Evolutionary conservation across 768 basidiomycete genomes (phyloP).

Genomic region (Mycena vulgaris): DNA sequence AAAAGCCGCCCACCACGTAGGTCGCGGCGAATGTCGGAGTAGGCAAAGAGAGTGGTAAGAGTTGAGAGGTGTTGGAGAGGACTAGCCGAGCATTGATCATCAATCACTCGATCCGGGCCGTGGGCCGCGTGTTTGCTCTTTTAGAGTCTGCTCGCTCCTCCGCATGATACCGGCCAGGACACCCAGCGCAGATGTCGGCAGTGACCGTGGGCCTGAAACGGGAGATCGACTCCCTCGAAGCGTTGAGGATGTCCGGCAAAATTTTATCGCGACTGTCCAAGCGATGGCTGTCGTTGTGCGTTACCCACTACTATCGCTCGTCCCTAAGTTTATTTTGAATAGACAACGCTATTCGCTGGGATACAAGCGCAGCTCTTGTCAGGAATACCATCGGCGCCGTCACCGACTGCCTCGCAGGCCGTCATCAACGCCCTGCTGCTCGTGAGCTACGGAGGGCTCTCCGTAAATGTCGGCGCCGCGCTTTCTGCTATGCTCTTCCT

Average conservation of each 20-base stretch:
- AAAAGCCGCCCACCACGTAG: no score
- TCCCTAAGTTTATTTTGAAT: neutral
- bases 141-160: no score
- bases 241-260: slow-evolving; percentile 11
- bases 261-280: slow-evolving; percentile 8
- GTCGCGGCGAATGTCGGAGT: no score
- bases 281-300: slow-evolving; percentile 23
- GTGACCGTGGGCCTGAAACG: slow-evolving; percentile 8
- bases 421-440: slow-evolving; percentile 9
- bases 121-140: no score
- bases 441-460: slow-evolving; percentile 14
- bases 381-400: slow-evolving; percentile 4
- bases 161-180: no score
- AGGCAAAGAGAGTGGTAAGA: no score
- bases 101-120: no score
- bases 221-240: neutral
- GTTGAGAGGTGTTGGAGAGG: no score
- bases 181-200: no score
- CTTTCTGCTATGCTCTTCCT: slow-evolving; percentile 17
- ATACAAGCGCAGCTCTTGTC: slow-evolving; percentile 20
- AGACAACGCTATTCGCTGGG: slow-evolving; percentile 20
- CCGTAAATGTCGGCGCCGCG: slow-evolving; percentile 15
- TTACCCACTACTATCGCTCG: neutral
- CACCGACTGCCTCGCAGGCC: neutral
- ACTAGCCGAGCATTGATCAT: no score